Percentiles rank a stretch among this genome's conserved stretches.
These are phyloP conservation scores for Calonectria pteridis DNA, from an alignment of 2,329 filamentous ascomycete genomes.

Conservation along the genomic window DNA sequence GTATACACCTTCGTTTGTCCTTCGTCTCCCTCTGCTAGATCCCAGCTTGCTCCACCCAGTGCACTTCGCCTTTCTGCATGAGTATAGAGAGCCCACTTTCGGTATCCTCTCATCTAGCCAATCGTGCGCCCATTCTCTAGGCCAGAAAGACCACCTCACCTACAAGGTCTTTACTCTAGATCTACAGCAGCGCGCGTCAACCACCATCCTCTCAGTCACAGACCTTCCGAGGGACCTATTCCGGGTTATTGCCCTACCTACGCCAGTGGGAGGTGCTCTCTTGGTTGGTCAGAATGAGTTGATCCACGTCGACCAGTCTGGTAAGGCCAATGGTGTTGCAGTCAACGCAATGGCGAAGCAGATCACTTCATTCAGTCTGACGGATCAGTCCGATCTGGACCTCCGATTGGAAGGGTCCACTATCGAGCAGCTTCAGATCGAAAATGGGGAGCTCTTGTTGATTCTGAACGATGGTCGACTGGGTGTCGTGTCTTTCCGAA, in stretches of 20 bases:
- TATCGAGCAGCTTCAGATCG: slow-evolving; percentile 80
- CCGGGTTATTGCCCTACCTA: slow-evolving; percentile 83
- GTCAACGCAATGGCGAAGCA: slow-evolving; percentile 92
- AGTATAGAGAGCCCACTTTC: slow-evolving; percentile 98
- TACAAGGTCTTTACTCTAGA: slow-evolving; percentile 98
- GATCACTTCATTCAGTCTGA: slow-evolving; percentile 84
- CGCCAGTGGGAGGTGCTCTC: slow-evolving; percentile 89
- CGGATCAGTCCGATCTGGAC: slow-evolving; percentile 85
- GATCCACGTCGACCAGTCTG: slow-evolving; percentile 95
- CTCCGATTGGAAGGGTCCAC: slow-evolving; percentile 85
- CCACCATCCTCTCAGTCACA: slow-evolving; percentile 87
- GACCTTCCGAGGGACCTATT: slow-evolving; percentile 90
- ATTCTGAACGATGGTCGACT: slow-evolving; percentile 82
- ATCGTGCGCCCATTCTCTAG: slow-evolving; percentile 80
- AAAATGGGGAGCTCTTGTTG: slow-evolving; percentile 87
- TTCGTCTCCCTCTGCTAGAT: slow-evolving; percentile 90
- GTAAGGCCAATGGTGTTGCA: slow-evolving; percentile 91
- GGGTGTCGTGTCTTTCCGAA: slow-evolving; percentile 81
- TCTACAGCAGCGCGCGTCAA: slow-evolving; percentile 92
- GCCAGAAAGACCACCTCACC: slow-evolving; percentile 85
- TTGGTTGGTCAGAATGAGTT: slow-evolving; percentile 90
- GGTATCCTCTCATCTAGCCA: slow-evolving; percentile 88
- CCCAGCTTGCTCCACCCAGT: slow-evolving; percentile 88
- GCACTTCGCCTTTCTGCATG: slow-evolving; percentile 92
- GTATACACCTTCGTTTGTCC: slow-evolving; percentile 92